Conservation (phyloP, 2,329 filamentous ascomycete genomes). For the Pseudogymnoascus sp. region DNA sequence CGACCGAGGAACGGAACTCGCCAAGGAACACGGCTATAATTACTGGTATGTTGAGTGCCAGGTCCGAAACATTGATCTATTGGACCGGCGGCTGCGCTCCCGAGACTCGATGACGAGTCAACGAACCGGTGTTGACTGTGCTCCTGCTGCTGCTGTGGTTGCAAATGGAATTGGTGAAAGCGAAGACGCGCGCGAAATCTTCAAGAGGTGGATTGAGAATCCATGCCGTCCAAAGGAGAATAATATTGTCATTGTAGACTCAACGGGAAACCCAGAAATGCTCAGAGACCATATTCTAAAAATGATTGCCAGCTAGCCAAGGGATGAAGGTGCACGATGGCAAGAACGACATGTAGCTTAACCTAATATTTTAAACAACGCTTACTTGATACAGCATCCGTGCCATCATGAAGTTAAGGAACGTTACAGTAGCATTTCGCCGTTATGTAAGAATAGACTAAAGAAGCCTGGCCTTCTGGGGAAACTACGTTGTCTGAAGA, state of each 20-base stretch:
- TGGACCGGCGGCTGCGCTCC: slow-evolving; percentile 25
- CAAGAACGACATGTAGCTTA: not conserved
- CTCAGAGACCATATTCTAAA: slow-evolving; percentile 20
- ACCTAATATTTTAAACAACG: not conserved
- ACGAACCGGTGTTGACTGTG: slow-evolving; percentile 22
- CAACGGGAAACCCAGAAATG: slow-evolving; percentile 17
- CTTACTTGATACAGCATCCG: not conserved
- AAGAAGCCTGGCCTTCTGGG: not conserved
- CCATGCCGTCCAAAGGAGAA: slow-evolving; percentile 25
- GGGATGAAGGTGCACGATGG: not conserved
- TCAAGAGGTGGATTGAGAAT: slow-evolving; percentile 26
- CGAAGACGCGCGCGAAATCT: slow-evolving; percentile 19
- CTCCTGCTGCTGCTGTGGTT: slow-evolving; percentile 19
- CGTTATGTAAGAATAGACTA: not conserved
- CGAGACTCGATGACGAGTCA: slow-evolving; percentile 27
- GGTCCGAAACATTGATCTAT: slow-evolving; percentile 25
- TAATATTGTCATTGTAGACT: slow-evolving; percentile 23
- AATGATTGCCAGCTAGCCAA: slow-evolving; percentile 15
- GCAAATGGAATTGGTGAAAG: not conserved
- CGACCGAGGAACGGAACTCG: slow-evolving; percentile 25
- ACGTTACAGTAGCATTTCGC: too few species aligned
- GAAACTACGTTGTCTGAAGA: not conserved
- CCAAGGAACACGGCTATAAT: slow-evolving; percentile 18
- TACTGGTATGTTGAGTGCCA: slow-evolving; percentile 31
- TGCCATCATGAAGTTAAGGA: not conserved